Conservation (phyloP, 352 stramenopile species). For the Thraustochytrium aureum region DNA sequence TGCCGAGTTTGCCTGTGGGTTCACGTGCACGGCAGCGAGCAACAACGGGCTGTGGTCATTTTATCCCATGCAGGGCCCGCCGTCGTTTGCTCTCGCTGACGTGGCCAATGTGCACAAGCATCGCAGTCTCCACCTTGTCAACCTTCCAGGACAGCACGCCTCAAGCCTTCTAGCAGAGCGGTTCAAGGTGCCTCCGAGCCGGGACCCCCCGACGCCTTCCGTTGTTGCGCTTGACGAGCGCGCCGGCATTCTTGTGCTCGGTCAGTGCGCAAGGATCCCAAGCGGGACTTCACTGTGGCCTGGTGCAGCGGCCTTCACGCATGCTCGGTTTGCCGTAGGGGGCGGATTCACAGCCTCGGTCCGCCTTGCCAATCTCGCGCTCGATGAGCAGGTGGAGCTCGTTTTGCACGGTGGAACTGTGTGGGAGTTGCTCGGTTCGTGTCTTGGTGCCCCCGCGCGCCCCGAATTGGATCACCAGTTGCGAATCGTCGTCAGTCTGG, state of each 20-base stretch:
- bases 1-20: neutral
- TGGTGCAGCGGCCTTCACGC: neutral
- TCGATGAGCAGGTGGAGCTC: neutral
- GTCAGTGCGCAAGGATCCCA: neutral
- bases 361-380: neutral
- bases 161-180: neutral
- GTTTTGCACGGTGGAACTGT: neutral
- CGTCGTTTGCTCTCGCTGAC: constrained; percentile 4
- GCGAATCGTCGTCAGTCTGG: neutral
- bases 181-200: no score
- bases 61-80: constrained; percentile 20
- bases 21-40: neutral
- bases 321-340: neutral
- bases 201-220: neutral
- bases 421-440: neutral
- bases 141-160: neutral
- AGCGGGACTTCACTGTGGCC: neutral
- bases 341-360: neutral
- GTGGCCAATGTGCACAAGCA: neutral
- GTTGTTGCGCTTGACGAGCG: neutral
- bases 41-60: neutral
- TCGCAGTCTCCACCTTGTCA: neutral
- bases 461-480: neutral
- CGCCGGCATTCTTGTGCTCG: neutral
- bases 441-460: neutral